Conservation (phyloP, 2,329 filamentous ascomycete species). For the Lecanoromycetidae sp. region DNA sequence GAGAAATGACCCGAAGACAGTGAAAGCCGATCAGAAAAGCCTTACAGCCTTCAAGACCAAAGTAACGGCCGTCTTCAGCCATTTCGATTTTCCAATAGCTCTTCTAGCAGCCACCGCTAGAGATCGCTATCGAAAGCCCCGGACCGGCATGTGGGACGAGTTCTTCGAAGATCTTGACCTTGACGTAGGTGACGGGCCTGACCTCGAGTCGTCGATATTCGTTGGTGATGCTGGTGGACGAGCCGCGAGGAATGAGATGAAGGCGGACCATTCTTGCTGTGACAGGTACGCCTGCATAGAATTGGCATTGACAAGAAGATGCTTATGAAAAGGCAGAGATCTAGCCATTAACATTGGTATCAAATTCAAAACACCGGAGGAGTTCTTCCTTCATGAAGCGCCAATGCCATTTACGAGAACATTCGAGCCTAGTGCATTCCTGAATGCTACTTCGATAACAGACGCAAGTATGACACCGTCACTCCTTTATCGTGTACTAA, state of each 20-base stretch:
- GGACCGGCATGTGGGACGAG: conserved; percentile 76
- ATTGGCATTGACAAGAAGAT: background rate
- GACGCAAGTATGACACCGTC: conserved; percentile 5
- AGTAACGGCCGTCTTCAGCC: conserved; percentile 53
- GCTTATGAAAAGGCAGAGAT: conserved; percentile 40
- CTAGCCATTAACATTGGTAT: conserved; percentile 78
- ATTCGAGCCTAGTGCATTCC: conserved; percentile 57
- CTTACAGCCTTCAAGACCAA: conserved; percentile 75
- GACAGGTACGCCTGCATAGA: conserved; percentile 29
- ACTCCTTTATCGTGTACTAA: too few species aligned
- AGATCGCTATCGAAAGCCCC: conserved; percentile 76
- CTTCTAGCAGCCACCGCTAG: conserved; percentile 78
- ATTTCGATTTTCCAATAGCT: conserved; percentile 62
- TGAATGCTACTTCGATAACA: conserved; percentile 23
- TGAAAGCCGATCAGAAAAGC: conserved; percentile 55
- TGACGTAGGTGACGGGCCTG: conserved; percentile 44
- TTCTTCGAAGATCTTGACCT: conserved; percentile 51
- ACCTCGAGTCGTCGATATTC: conserved; percentile 63
- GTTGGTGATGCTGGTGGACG: conserved; percentile 69
- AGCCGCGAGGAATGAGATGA: conserved; percentile 32
- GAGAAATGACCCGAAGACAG: conserved; percentile 57
- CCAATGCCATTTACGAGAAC: conserved; percentile 53
- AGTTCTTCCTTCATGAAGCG: conserved; percentile 66
- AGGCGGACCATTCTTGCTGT: conserved; percentile 47
- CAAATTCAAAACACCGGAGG: conserved; percentile 73